Evolutionary conservation across 129 eudicot genomes (phyloP).

Genomic region (Centrapalus pauciflorus): DNA sequence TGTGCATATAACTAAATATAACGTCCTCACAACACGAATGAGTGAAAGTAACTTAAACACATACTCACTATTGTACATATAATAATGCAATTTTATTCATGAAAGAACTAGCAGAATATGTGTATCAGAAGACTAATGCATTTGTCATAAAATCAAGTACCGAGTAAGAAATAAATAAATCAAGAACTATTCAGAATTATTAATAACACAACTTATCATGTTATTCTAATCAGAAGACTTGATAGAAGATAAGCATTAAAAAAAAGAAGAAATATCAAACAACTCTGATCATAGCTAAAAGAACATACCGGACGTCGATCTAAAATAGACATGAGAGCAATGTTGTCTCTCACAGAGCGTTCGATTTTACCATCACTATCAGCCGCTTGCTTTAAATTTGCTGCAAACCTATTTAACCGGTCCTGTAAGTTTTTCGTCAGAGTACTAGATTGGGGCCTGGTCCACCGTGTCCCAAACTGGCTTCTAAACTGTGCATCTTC

Average conservation of each 20-base stretch:
- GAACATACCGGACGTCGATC: conserved; percentile 87
- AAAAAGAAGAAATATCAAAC: neutral
- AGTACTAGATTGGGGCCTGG: conserved; percentile 92
- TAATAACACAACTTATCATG: neutral
- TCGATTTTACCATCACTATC: conserved; percentile 93
- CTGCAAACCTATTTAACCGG: conserved; percentile 94
- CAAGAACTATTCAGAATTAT: neutral
- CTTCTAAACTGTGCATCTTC: conserved; percentile 95
- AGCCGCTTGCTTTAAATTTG: conserved; percentile 91
- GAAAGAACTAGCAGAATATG: neutral
- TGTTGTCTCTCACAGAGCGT: conserved; percentile 89
- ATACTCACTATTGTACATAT: neutral
- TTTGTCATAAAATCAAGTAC: neutral
- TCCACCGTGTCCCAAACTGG: conserved; percentile 97
- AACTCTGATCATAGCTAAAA: conserved; percentile 1
- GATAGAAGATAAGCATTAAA: neutral
- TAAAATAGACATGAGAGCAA: conserved; percentile 83
- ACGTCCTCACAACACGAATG: conserved; percentile 1
- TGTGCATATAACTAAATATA: conserved; percentile 1
- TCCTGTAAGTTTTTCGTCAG: conserved; percentile 87
- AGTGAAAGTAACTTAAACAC: neutral
- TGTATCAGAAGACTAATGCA: neutral
- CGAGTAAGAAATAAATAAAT: neutral
- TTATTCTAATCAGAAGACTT: neutral
- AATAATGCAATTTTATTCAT: neutral